Conservation (phyloP, 139 green algal species). For the Astrephomene gubernaculifera region DNA sequence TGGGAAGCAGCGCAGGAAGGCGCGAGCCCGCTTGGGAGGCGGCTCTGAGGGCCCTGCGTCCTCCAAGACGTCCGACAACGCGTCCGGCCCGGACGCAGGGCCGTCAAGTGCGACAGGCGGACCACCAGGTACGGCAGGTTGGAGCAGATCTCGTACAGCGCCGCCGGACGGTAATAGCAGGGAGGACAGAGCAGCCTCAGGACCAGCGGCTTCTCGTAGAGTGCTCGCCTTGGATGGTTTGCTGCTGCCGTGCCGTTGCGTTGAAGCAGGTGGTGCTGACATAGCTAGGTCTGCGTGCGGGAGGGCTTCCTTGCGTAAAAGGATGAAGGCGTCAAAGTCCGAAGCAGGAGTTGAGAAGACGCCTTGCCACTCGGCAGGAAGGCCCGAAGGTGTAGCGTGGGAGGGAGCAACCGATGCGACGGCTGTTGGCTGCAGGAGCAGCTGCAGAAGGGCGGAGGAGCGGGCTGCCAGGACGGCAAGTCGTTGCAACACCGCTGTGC, state of each 20-base stretch:
- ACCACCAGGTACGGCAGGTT: background rate
- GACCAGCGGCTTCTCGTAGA: no score
- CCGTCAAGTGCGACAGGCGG: background rate
- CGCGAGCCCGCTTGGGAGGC: conserved; percentile 53
- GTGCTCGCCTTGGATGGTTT: no score
- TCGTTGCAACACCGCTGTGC: background rate
- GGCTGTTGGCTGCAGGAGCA: conserved; percentile 36
- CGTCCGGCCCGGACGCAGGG: conserved; percentile 24
- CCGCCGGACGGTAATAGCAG: conserved; percentile 15
- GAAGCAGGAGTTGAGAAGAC: conserved; percentile 56
- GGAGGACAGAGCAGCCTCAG: background rate
- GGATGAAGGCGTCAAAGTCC: conserved; percentile 75
- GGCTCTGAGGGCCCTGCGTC: background rate
- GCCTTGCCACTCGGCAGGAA: background rate
- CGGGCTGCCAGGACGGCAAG: background rate
- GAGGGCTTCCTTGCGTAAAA: conserved; percentile 72
- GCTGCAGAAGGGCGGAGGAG: conserved; percentile 39
- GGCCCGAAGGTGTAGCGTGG: background rate
- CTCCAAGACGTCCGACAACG: conserved; percentile 31
- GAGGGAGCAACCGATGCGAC: background rate
- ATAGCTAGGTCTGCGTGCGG: conserved; percentile 46
- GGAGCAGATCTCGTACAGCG: conserved; percentile 10
- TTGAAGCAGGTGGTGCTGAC: no score
- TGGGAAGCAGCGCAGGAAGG: conserved; percentile 61
- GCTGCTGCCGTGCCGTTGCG: no score